Evolutionary conservation across 2,329 filamentous ascomycete genomes (phyloP).

Genomic region (Aspergillus jensenii): DNA sequence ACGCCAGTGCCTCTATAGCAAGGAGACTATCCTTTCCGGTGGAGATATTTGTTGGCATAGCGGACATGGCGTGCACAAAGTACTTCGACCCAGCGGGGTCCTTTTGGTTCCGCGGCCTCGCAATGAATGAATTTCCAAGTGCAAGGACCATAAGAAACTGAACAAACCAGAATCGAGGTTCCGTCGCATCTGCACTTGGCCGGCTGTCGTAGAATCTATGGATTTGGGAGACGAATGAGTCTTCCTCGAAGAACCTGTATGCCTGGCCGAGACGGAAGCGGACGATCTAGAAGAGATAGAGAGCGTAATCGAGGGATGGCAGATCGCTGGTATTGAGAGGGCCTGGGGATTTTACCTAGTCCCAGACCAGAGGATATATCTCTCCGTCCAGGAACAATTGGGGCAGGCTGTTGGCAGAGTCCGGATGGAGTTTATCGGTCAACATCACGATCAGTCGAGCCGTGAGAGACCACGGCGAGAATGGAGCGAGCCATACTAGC

Average conservation of each 20-base stretch:
- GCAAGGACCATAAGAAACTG: slow-evolving; percentile 57
- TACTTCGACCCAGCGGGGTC: slow-evolving; percentile 37
- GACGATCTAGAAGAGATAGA: slow-evolving; percentile 56
- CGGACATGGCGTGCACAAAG: slow-evolving; percentile 39
- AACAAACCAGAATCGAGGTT: slow-evolving; percentile 50
- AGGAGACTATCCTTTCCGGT: slow-evolving; percentile 29
- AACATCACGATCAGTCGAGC: slow-evolving; percentile 23
- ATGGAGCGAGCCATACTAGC: slow-evolving; percentile 13
- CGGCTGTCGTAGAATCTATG: slow-evolving; percentile 45
- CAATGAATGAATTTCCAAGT: slow-evolving; percentile 56
- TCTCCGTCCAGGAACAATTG: slow-evolving; percentile 25
- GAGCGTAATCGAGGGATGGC: slow-evolving; percentile 52
- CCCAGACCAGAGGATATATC: slow-evolving; percentile 27
- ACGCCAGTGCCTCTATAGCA: slow-evolving; percentile 34
- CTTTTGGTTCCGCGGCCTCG: slow-evolving; percentile 32
- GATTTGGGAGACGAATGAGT: slow-evolving; percentile 36
- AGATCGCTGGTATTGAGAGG: slow-evolving; percentile 36
- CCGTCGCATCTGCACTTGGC: slow-evolving; percentile 22
- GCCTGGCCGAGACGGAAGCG: slow-evolving; percentile 58
- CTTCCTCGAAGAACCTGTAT: slow-evolving; percentile 56
- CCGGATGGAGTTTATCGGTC: slow-evolving; percentile 19
- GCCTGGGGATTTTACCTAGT: slow-evolving; percentile 18
- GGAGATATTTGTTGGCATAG: slow-evolving; percentile 39
- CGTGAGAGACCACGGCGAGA: slow-evolving; percentile 26
- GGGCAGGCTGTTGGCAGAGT: slow-evolving; percentile 28